Evolutionary conservation across 2,329 filamentous ascomycete genomes (phyloP).

Genomic region (Proliferodiscus dingleyae): DNA sequence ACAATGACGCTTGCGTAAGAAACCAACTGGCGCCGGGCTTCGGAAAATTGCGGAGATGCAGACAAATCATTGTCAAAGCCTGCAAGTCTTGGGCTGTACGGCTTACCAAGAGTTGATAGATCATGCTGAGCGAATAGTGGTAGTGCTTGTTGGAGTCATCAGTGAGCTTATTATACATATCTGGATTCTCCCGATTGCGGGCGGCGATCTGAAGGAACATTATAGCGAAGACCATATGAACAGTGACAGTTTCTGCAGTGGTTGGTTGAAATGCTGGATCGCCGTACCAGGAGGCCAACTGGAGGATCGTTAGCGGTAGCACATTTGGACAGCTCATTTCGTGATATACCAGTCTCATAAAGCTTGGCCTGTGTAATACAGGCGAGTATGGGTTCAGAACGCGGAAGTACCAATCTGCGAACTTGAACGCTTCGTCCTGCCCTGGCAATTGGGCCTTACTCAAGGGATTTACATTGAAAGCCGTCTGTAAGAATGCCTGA

Average conservation of each 20-base stretch:
- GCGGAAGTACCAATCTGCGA: conserved; percentile 71
- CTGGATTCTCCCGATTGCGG: conserved; percentile 56
- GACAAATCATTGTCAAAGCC: conserved; percentile 65
- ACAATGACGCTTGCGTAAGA: conserved; percentile 59
- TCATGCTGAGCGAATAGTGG: conserved; percentile 66
- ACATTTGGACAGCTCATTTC: background rate
- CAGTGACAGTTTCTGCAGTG: conserved; percentile 60
- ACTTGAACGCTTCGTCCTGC: conserved; percentile 60
- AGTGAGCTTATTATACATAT: conserved; percentile 51
- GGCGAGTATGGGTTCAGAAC: conserved; percentile 69
- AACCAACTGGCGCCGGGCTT: conserved; percentile 73
- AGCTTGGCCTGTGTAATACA: conserved; percentile 70
- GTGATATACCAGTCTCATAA: conserved; percentile 58
- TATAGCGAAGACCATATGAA: conserved; percentile 75
- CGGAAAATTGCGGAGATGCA: conserved; percentile 71
- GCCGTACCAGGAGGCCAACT: conserved; percentile 65
- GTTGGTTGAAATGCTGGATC: conserved; percentile 59
- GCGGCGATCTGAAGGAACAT: conserved; percentile 75
- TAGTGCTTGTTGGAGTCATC: conserved; percentile 72
- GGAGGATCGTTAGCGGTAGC: conserved; percentile 10
- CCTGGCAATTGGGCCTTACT: conserved; percentile 56
- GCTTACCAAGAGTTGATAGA: conserved; percentile 58
- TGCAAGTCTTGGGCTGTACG: conserved; percentile 65
- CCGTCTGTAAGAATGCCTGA: conserved; percentile 62
- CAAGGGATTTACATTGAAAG: conserved; percentile 55